Evolutionary conservation across 441 rosid genomes (phyloP).

Genomic region (Geranium incanum): DNA sequence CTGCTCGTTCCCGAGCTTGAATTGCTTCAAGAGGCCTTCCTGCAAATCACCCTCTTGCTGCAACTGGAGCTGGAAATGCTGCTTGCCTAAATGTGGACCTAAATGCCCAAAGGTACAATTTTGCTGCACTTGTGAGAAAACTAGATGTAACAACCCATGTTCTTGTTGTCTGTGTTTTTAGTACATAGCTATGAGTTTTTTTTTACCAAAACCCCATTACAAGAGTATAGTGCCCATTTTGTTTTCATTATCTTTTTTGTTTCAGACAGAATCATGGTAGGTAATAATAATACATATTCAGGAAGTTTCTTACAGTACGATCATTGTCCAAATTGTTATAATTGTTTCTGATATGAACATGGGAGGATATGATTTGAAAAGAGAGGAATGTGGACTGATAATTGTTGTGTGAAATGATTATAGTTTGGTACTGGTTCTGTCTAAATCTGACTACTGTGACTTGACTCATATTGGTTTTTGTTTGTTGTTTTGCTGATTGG

Average conservation of each 20-base stretch:
- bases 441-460: background rate
- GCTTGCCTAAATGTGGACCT: conserved; percentile 35
- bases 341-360: background rate
- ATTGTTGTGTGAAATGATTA: no score
- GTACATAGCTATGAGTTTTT: conserved; percentile 13
- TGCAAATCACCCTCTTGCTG: conserved; percentile 38
- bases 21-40: conserved; percentile 45
- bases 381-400: background rate
- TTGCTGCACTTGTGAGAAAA: conserved; percentile 43
- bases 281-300: background rate
- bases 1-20: conserved; percentile 37
- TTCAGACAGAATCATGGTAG: background rate
- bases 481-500: background rate
- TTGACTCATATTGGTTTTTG: no score
- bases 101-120: conserved; percentile 33
- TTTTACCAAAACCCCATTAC: conserved; percentile 12
- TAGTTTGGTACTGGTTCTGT: background rate
- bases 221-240: background rate
- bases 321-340: no score
- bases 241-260: background rate
- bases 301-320: no score
- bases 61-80: conserved; percentile 29
- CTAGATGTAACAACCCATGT: conserved; percentile 47
- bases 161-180: conserved; percentile 39
- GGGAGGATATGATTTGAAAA: background rate